Percentiles rank a stretch among this genome's conserved stretches.
Conservation (phyloP, 345 rosid genomes). For the Pistacia vera region DNA sequence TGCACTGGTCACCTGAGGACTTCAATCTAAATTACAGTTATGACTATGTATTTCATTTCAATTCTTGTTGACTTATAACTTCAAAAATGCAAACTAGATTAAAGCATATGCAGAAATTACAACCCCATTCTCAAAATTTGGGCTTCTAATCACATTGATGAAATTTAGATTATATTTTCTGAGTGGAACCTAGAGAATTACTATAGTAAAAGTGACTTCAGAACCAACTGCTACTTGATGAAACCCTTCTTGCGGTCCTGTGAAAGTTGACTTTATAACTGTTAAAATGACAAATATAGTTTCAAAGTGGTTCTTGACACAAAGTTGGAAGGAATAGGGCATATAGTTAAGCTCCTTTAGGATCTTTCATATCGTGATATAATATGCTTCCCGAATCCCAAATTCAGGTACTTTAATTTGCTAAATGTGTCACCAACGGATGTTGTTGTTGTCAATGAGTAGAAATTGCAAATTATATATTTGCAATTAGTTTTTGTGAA, state of each 20-base stretch:
- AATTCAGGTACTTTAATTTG: too few species aligned
- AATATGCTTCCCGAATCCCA: too few species aligned
- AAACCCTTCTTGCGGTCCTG: neutral
- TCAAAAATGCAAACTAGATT: neutral
- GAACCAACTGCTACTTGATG: neutral
- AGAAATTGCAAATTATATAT: too few species aligned
- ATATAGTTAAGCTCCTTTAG: neutral
- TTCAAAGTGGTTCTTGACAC: neutral
- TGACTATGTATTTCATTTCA: neutral
- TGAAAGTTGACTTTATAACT: neutral
- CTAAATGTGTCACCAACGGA: too few species aligned
- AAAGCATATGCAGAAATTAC: too few species aligned
- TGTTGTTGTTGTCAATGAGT: too few species aligned
- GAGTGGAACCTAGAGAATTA: neutral
- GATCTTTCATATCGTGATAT: neutral
- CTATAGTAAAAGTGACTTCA: neutral
- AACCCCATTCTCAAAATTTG: too few species aligned
- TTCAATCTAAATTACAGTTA: conserved; percentile 94
- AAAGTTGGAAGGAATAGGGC: neutral
- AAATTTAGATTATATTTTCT: neutral
- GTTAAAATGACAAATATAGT: neutral
- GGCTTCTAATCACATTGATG: conserved; percentile 4
- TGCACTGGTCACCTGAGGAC: conserved; percentile 98
- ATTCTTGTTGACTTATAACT: too few species aligned
- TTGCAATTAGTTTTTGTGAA: too few species aligned